A percentile compares a stretch with the other conserved stretches of the same genome.
phyloP scores from a whole-genome alignment of 2,329 filamentous ascomycete genomes.

The Chaetomiaceae sp. region DNA sequence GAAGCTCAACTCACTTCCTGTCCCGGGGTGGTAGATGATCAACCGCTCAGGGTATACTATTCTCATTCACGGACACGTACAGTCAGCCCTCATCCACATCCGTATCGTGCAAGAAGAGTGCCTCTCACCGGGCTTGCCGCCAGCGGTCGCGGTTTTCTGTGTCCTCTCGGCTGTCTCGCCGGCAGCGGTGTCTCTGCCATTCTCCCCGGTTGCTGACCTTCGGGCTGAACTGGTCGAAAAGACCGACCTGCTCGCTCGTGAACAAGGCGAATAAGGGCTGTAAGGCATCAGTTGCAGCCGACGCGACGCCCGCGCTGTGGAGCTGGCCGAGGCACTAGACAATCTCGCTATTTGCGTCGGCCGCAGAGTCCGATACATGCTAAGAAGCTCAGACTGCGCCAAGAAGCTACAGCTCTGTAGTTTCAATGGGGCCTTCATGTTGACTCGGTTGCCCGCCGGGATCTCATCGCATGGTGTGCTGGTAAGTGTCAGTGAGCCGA shows the following conservation, averaged over 20 bases:
- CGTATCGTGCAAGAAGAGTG: neutral
- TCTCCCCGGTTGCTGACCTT: neutral
- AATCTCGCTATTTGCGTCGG: too few relatives aligned
- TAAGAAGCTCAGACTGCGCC: too few relatives aligned
- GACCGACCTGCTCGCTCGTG: neutral
- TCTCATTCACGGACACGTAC: neutral
- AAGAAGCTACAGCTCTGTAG: too few relatives aligned
- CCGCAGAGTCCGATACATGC: too few relatives aligned
- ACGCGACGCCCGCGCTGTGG: neutral
- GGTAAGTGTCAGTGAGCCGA: too few relatives aligned
- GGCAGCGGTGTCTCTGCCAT: neutral
- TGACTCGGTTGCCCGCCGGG: too few relatives aligned
- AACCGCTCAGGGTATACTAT: slow-evolving; percentile 51
- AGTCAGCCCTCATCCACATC: neutral
- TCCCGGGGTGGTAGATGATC: slow-evolving; percentile 71
- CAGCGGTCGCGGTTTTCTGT: neutral
- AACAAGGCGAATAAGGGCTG: neutral
- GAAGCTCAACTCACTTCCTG: slow-evolving; percentile 37
- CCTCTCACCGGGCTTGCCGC: slow-evolving; percentile 12
- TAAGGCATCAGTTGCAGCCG: neutral
- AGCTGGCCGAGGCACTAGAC: too few relatives aligned
- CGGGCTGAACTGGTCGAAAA: slow-evolving; percentile 7
- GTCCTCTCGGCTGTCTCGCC: too few relatives aligned
- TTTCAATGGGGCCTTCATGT: too few relatives aligned
- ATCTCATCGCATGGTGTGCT: too few relatives aligned